These are phyloP conservation scores for Exophiala alcalophila DNA, from an alignment of 2,329 filamentous ascomycete species.

Conservation along the genomic window DNA sequence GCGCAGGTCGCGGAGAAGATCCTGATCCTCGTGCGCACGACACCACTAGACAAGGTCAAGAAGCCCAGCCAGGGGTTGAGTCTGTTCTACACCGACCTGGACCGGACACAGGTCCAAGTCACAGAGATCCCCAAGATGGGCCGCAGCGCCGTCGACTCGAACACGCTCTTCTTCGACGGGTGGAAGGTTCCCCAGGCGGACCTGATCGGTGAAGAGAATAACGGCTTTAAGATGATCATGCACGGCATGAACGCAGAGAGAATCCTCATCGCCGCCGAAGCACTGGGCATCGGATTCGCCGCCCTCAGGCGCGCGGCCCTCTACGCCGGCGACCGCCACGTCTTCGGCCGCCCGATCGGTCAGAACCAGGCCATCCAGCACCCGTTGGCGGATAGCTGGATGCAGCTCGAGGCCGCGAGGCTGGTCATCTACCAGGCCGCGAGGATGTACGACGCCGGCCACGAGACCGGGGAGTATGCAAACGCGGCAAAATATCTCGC, in stretches of 20 bases:
- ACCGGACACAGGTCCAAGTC: slow-evolving; percentile 39
- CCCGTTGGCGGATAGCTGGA: slow-evolving; percentile 57
- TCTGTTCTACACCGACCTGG: slow-evolving; percentile 47
- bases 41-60: slow-evolving; percentile 40
- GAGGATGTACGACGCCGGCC: slow-evolving; percentile 54
- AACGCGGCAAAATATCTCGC: slow-evolving; percentile 59
- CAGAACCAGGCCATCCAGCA: slow-evolving; percentile 60
- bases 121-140: slow-evolving; percentile 49
- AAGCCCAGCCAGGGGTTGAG: slow-evolving; percentile 45
- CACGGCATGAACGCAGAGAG: slow-evolving; percentile 42
- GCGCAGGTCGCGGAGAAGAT: slow-evolving; percentile 47
- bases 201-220: slow-evolving; percentile 43
- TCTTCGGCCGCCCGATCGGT: slow-evolving; percentile 58
- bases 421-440: slow-evolving; percentile 61
- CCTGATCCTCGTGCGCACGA: slow-evolving; percentile 44
- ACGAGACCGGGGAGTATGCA: slow-evolving; percentile 53
- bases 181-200: slow-evolving; percentile 43
- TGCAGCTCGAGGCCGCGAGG: slow-evolving; percentile 61
- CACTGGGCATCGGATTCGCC: slow-evolving; percentile 46
- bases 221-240: slow-evolving; percentile 47
- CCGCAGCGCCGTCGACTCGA: slow-evolving; percentile 45
- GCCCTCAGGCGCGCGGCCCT: slow-evolving; percentile 42
- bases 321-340: slow-evolving; percentile 50
- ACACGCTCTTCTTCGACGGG: slow-evolving; percentile 45
- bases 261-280: slow-evolving; percentile 40